Base-by-base conservation (phyloP, 768 basidiomycete species). In the Pleurotus citrinopileatus region DNA sequence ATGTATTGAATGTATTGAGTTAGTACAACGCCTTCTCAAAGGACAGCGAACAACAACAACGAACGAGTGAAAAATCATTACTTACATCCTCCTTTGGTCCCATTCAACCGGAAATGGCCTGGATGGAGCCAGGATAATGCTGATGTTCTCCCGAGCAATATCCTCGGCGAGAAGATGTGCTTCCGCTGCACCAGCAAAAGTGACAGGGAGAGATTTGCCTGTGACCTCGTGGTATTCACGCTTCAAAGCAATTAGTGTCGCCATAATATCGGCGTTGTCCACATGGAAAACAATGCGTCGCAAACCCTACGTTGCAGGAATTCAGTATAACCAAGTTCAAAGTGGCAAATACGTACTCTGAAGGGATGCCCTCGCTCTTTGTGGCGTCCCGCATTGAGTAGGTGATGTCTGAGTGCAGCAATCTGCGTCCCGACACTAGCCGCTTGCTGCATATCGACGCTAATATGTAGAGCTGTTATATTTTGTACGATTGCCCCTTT, bases 261-360 rank as follows among this genome's bases (percentile, higher is more conserved):
- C 82, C 63, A 94, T 93, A 48, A 86, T 74, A 65, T 94, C 91
- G 7, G 88, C 89, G 60, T 77, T 88, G 54, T 86, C 74, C 12
- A 83, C 84, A 1, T 79, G 69, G 17, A 92, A 66, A 2, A 91
- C 87, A 15, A 94, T 70, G 0, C 87, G 81, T 0, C 86, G 63
- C 17, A 69, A 57, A 10, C 88, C 86, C 67, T 66, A 69, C 52
- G 25, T 62, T 63, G 42, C 69, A 23, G 28, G 43, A 32, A 19
- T 38, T 47, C 65, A 40, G 2, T 19, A 12, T 40, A 9, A 19
- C 19, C 38, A 9, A 40, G 10, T 9, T 9, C 6, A 32, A 13
- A 13, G 13, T 32, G 13, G 6, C 29, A 32, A 6, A 32, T 6
- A 32, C 29, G 13, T 6, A 32, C 29, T 13, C 6, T 32, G 29